Evolutionary conservation across 331 rosid species (phyloP), one percentile per base, ranked within the genome.

Genomic region (Rosa hybrid): DNA sequence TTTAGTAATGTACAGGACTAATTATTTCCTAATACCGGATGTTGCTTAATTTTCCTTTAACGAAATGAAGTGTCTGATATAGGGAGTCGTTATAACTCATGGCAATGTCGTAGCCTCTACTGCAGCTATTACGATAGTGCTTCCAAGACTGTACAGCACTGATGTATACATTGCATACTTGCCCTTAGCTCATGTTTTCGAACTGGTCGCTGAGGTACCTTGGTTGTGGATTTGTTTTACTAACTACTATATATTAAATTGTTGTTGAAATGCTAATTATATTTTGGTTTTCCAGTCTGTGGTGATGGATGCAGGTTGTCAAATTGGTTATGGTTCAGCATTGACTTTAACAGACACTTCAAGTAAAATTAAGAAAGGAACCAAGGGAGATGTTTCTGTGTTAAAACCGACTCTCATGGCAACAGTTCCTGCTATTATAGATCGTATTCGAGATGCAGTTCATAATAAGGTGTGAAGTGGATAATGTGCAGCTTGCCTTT

Each of bases 61-160:
- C 74, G 72, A 81, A 30, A 65, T 80, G 72, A 81, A 30, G 65
- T 80, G 68, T 74, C 86, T 80, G 69, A 68, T 81, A 54, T 75
- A 94, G 98, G 98, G 97, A 76, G 98, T 94, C 71, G 92, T 92
- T 97, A 88, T 94, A 84, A 92, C 93, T 72, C 97, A 92, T 54
- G 97, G 97, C 38, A 94, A 94, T 78, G 80, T 92, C 18, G 88
- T 94, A 86, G 97, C 98, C 64, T 89, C 93, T 73, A 68, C 91
- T 41, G 93, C 97, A 64, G 94, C 89, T 56, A 91, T 92, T 41
- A 91, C 85, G 88, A 86, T 90, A 0, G 90, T 92, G 76, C 86
- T 94, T 75, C 97, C 98, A 78, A 82, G 78, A 68, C 87, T 94
- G 2, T 72, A 85, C 16, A 75, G 76, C n/a, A 81, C 89, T 81